Evolutionary conservation across 495 filamentous ascomycete genomes (phyloP), one percentile per base, ranked within the genome.

Genomic region (Penicillium ucsense): DNA sequence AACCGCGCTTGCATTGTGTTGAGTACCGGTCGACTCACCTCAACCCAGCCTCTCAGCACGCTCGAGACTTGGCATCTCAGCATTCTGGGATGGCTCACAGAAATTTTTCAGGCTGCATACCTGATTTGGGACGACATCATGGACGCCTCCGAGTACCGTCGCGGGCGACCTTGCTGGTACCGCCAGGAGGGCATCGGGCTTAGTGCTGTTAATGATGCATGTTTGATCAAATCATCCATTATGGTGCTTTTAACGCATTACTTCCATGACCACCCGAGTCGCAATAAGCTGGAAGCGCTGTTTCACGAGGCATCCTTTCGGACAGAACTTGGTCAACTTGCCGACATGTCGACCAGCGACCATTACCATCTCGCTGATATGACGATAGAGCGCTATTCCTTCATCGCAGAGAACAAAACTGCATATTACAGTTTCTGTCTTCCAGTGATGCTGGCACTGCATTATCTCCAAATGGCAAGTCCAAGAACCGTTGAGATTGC

Each of bases 111-210:
- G 66, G 88, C 88, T 47, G 88, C 85, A 73, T 94, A 91, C 74
- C 79, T 96, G 30, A 85, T 95, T 51, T 82, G 81, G 38, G 89
- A 96, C 66, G 89, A 96, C 68, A 95, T 96, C 54, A 95, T 95
- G 87, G 62, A 70, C 51, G 61, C 67, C 51, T 86, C 82, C 54
- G 82, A 83, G 61, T 91, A 87, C 33, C 82, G 89, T 28, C 85
- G 90, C 38, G 86, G 87, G 45, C 71, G 78, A 58, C 85, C 86
- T 0, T 95, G 90, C 73, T 95, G 89, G 89, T 94, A 94, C 67
- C 76, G 75, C 30, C 76, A 80, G 46, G 77, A 83, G n/a, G 71
- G 77, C 10, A 84, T 96, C 9, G 88, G 88, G 51, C 85, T 87
- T 77, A 72, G 88, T 47, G 88, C 89, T 56, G 89, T 95, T 73